Evolutionary conservation across 2,329 filamentous ascomycete genomes (phyloP), one percentile per base, ranked within the genome.

Genomic region (Phaeosphaeriaceae sp.): DNA sequence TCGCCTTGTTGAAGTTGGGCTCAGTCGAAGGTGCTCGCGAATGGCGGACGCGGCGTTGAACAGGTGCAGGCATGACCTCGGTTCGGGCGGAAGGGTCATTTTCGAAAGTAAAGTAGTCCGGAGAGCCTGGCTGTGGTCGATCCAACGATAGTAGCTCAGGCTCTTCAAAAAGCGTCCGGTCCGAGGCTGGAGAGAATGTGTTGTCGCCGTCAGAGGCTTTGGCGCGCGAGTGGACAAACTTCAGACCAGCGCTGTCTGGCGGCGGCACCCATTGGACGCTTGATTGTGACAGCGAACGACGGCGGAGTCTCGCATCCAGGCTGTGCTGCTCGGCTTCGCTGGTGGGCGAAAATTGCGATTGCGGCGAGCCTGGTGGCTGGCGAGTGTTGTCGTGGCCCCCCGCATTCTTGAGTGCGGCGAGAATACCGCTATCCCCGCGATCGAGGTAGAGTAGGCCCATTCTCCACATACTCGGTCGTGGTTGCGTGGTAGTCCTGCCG

Each of bases 381-480:
- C 61, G 61, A 23, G 57, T 64, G 35, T 3, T 40, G 43, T 64
- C 60, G 63, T 64, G 60, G 42, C 63, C 65, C 50, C 65, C 65
- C 56, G 65, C 63, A 54, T 65, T 62, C 43, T 61, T 59, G 46
- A 67, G 56, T 35, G 63, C 65, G 54, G 64, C 62, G 56, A 66
- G 54, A 49, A 67, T 67, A 55, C 63, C 63, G 61, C 65, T 66
- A 57, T 66, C 63, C 52, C 63, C 63, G 52, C 65, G 65, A 50
- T 67, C 63, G 63, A 66, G 63, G 65, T 67, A 66, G 48, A 56
- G 54, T 26, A 67, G 65, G 51, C 65, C 65, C 52, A 60, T 66
- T 57, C 63, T 62, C 65, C 65, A 67, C 65, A 67, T 67, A 60
- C 55, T 60, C 52, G 63, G 35, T 56, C 58, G 65, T 66, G 52